A percentile compares a stretch with the other conserved stretches of the same genome.
Evolutionary conservation across 2,329 filamentous ascomycete species (phyloP).

Genomic region (Apiospora hydei): DNA sequence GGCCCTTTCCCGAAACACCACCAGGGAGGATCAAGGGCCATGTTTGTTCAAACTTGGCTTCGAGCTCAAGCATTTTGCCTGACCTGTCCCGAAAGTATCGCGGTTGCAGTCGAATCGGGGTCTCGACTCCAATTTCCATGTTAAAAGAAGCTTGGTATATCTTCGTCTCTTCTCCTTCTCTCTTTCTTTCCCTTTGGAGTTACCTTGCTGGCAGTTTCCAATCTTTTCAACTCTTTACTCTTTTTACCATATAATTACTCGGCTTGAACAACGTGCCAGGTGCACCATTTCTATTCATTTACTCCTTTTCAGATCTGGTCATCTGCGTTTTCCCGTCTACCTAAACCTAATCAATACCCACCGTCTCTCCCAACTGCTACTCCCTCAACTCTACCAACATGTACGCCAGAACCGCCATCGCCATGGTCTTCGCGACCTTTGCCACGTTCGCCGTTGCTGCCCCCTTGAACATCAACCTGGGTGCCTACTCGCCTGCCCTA

Average conservation of each 20-base stretch:
- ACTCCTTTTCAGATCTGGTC: slow-evolving; percentile 29
- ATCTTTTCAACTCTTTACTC: slow-evolving; percentile 29
- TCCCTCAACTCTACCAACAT: slow-evolving; percentile 28
- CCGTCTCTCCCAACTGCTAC: neutral
- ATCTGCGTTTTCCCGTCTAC: slow-evolving; percentile 28
- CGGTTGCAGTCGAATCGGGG: neutral
- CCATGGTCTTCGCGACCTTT: slow-evolving; percentile 40
- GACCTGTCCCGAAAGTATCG: neutral
- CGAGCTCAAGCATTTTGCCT: neutral
- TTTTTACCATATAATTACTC: slow-evolving; percentile 28
- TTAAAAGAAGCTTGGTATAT: slow-evolving; percentile 23
- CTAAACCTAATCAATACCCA: slow-evolving; percentile 13
- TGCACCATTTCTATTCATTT: slow-evolving; percentile 32
- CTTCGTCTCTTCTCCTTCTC: neutral
- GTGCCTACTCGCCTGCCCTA: slow-evolving; percentile 45
- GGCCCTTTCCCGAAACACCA: slow-evolving; percentile 11
- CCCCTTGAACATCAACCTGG: slow-evolving; percentile 46
- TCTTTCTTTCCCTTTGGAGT: slow-evolving; percentile 25
- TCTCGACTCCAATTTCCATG: slow-evolving; percentile 24
- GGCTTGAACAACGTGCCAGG: slow-evolving; percentile 34
- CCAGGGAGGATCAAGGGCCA: neutral
- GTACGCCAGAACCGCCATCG: slow-evolving; percentile 36
- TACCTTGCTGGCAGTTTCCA: slow-evolving; percentile 29
- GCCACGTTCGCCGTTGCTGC: slow-evolving; percentile 39
- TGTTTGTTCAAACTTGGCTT: slow-evolving; percentile 27